phyloP scores from a whole-genome alignment of 345 rosid species.

The Rhodamnia argentea region DNA sequence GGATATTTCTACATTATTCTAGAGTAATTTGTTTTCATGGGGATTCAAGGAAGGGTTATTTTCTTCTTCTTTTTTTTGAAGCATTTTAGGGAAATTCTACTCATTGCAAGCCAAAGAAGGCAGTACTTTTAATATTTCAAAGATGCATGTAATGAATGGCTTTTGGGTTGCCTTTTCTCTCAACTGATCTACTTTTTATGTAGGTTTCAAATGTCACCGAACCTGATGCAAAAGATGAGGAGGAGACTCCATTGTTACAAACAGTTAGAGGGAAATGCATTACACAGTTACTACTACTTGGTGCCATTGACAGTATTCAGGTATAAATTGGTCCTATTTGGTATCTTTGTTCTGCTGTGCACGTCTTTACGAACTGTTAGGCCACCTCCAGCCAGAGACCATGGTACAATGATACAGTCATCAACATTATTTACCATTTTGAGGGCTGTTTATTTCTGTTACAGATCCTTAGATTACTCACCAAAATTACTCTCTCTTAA shows the following conservation, averaged over 20 bases:
- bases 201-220: conserved; percentile 55
- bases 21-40: background rate
- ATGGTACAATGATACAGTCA: background rate
- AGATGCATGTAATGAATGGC: background rate
- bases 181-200: conserved; percentile 2
- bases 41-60: background rate
- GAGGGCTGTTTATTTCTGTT: background rate
- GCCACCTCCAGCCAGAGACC: background rate
- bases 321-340: conserved; percentile 17
- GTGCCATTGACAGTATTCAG: conserved; percentile 84
- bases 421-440: background rate
- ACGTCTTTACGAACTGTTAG: background rate
- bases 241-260: conserved; percentile 62
- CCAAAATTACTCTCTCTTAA: conserved; percentile 3
- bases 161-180: background rate
- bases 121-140: background rate
- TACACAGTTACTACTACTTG: conserved; percentile 74
- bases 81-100: background rate
- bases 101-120: background rate
- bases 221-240: conserved; percentile 53
- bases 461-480: background rate
- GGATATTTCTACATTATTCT: background rate
- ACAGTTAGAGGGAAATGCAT: conserved; percentile 85
- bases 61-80: background rate
- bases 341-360: background rate